Evolutionary conservation across 2,329 filamentous ascomycete genomes (phyloP).

Genomic region (Aureobasidium sp.): DNA sequence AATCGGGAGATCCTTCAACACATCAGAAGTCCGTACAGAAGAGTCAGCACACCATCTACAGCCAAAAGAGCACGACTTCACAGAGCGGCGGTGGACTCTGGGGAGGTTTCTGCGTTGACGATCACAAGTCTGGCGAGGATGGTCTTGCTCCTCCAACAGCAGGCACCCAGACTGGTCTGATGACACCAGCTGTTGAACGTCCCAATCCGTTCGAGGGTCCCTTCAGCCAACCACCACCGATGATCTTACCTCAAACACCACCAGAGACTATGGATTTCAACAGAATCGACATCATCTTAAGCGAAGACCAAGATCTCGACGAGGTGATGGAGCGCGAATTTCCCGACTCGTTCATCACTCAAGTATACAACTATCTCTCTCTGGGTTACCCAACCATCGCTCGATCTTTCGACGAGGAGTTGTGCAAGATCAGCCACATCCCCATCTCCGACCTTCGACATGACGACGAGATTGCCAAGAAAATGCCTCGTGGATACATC

Average conservation of each 20-base stretch:
- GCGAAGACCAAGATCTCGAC: slow-evolving; percentile 33
- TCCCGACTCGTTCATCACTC: slow-evolving; percentile 75
- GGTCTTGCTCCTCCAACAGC: slow-evolving; percentile 31
- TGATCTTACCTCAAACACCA: slow-evolving; percentile 27
- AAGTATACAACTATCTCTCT: slow-evolving; percentile 95
- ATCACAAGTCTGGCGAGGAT: slow-evolving; percentile 26
- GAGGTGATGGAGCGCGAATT: slow-evolving; percentile 54
- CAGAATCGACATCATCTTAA: slow-evolving; percentile 33
- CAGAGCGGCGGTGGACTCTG: slow-evolving; percentile 51
- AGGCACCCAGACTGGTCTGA: slow-evolving; percentile 31
- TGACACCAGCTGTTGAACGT: slow-evolving; percentile 36
- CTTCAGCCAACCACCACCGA: slow-evolving; percentile 22
- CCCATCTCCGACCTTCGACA: slow-evolving; percentile 57
- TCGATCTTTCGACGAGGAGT: slow-evolving; percentile 71
- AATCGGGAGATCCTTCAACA: background rate
- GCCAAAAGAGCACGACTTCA: slow-evolving; percentile 14
- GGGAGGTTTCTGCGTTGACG: slow-evolving; percentile 58
- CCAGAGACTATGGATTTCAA: slow-evolving; percentile 9
- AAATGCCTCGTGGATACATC: slow-evolving; percentile 62
- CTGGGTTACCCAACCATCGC: slow-evolving; percentile 85
- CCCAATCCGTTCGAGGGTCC: slow-evolving; percentile 34
- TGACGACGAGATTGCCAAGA: slow-evolving; percentile 56
- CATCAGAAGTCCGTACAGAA: background rate
- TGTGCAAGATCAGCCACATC: slow-evolving; percentile 71
- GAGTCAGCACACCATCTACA: slow-evolving; percentile 12